Conservation (phyloP, 345 rosid genomes). For the Gossypioides kirkii region DNA sequence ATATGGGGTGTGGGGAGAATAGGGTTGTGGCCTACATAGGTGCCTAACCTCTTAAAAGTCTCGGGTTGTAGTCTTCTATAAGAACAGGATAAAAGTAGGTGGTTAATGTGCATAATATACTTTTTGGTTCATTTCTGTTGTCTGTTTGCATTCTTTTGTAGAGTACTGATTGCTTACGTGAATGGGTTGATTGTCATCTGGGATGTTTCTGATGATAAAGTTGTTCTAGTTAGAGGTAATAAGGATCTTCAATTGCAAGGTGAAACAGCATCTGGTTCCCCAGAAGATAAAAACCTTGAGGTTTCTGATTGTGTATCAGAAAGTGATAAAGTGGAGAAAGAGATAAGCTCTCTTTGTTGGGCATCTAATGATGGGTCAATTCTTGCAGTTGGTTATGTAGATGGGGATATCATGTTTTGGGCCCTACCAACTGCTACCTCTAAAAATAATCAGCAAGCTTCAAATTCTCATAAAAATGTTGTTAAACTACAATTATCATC, state of each 20-base stretch:
- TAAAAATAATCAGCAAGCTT: conserved; percentile 31
- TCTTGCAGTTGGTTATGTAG: conserved; percentile 84
- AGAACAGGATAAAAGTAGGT: conserved; percentile 1
- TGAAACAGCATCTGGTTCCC: conserved; percentile 30
- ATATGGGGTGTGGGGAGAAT: background rate
- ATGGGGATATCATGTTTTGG: conserved; percentile 88
- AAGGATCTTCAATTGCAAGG: conserved; percentile 61
- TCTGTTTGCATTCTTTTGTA: conserved; percentile 33
- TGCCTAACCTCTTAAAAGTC: background rate
- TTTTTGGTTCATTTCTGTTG: conserved; percentile 1
- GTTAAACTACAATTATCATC: conserved; percentile 71
- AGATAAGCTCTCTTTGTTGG: conserved; percentile 89
- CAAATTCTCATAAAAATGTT: conserved; percentile 41
- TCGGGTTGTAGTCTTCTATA: background rate
- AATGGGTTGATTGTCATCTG: conserved; percentile 75
- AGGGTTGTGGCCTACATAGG: background rate
- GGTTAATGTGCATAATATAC: background rate
- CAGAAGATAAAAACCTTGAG: conserved; percentile 28
- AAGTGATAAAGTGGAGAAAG: conserved; percentile 51
- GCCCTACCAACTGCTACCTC: conserved; percentile 35
- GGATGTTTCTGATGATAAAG: conserved; percentile 71
- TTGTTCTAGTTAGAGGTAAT: conserved; percentile 52
- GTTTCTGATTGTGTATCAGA: conserved; percentile 27
- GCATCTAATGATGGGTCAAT: conserved; percentile 73
- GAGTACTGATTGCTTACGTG: conserved; percentile 70